phyloP scores from a whole-genome alignment of 2,329 filamentous ascomycete genomes.

The Ceratocystis lukuohia region DNA sequence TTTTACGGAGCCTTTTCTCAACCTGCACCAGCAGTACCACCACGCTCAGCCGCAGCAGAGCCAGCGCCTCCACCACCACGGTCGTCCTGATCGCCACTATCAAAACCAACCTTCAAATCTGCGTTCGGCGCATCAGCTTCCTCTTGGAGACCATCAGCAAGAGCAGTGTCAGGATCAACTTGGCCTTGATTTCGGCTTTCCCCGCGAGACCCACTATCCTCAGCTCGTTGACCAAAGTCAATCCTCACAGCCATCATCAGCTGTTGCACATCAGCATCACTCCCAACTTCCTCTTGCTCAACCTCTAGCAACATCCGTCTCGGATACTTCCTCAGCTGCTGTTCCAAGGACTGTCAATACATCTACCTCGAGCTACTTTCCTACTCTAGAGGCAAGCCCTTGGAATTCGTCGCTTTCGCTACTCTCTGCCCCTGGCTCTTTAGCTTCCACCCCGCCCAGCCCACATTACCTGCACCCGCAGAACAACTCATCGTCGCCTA shows the following conservation, averaged over 20 bases:
- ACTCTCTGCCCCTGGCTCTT: constrained; percentile 5
- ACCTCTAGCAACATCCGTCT: neutral
- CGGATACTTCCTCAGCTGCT: neutral
- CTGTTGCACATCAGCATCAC: constrained; percentile 7
- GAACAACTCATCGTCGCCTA: constrained; percentile 11
- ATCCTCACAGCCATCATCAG: neutral
- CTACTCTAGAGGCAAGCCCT: constrained; percentile 11
- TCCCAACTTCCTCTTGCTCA: neutral
- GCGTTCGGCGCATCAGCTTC: neutral
- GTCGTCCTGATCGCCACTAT: constrained; percentile 21
- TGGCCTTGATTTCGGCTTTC: neutral
- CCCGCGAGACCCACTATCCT: neutral
- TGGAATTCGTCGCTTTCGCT: constrained; percentile 6
- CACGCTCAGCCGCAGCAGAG: constrained; percentile 9
- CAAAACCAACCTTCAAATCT: constrained; percentile 18
- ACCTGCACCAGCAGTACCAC: constrained; percentile 10
- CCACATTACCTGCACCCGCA: constrained; percentile 2
- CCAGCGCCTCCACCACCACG: constrained; percentile 18
- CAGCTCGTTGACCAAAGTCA: constrained; percentile 1
- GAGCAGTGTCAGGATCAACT: constrained; percentile 4
- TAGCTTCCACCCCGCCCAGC: constrained; percentile 6
- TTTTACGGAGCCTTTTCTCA: neutral
- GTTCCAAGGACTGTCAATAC: neutral
- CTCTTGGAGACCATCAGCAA: constrained; percentile 22
- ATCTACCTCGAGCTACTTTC: constrained; percentile 3